Evolutionary conservation across 352 stramenopile species (phyloP), one percentile per base, ranked within the genome.

Genomic region (Phytophthora agathidicida): DNA sequence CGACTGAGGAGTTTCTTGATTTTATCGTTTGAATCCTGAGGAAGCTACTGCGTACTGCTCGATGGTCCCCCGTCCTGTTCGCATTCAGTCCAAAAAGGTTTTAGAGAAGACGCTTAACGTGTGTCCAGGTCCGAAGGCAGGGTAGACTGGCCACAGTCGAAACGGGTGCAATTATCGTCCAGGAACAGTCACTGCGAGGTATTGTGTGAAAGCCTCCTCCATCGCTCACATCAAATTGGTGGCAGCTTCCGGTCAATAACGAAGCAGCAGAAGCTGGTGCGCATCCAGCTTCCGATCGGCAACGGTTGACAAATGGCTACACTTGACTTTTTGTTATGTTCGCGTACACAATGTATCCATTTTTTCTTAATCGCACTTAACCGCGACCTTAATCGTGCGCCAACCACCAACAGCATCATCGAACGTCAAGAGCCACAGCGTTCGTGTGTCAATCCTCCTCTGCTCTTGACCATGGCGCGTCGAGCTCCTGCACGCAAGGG

Each of bases 21-120:
- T 27, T 61, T 30, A 23, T 74, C 49, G 31, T 70, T 74, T n/a
- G n/a, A n/a, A n/a, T 75, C 57, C 22, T 48, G 53, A 11, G 65
- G 63, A 20, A 78, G 68, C 1, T 64, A 43, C 10, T 60, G 64
- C 0, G 55, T 10, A 5, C 16, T 36, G 55, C 2, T 23, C 14
- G 39, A 19, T 23, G 8, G 11, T 5, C 20, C 10, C 4, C 10
- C 33, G 33, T 23, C 19, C 27, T 32, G 27, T 32, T 32, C 6
- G 10, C 27, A 32, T n/a, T n/a, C n/a, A 32, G 10, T 32, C 27
- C 10, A 32, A 32, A 32, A 32, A 32, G 27, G n/a, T n/a, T n/a
- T n/a, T n/a, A n/a, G n/a, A n/a, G n/a, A n/a, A n/a, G n/a, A n/a
- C n/a, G n/a, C n/a, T n/a, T n/a, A n/a, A n/a, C n/a, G n/a, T n/a